Conservation (phyloP, 2,329 filamentous ascomycete genomes). For the Ceratocystis eucalypticola region DNA sequence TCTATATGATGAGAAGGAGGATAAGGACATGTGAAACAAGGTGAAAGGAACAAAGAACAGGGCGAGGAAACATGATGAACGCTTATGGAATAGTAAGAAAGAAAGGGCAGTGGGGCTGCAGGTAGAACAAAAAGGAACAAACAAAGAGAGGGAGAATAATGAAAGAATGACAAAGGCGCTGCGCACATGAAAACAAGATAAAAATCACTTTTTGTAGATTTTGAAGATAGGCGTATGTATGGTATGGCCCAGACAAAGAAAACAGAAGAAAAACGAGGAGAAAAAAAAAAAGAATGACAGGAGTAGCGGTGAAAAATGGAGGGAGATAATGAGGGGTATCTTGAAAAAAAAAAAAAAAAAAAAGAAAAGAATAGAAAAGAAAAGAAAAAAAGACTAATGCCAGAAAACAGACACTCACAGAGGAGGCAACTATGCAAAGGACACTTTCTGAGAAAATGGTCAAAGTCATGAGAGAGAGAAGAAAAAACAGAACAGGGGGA, state of each 20-base stretch:
- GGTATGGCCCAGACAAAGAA: too few species aligned
- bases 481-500: background rate
- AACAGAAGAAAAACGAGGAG: background rate
- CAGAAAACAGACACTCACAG: conserved; percentile 1
- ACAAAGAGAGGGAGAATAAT: background rate
- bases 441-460: conserved; percentile 21
- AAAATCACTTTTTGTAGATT: too few species aligned
- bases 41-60: background rate
- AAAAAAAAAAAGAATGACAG: background rate
- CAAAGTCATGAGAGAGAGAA: conserved; percentile 15
- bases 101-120: too few species aligned
- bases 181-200: background rate
- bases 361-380: conserved; percentile 15
- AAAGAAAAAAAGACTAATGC: conserved; percentile 9
- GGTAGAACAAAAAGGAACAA: too few species aligned
- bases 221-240: too few species aligned
- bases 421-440: background rate
- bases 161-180: background rate
- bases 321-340: conserved; percentile 3
- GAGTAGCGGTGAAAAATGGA: conserved; percentile 11
- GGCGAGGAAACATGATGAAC: background rate
- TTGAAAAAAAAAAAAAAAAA: conserved; percentile 14
- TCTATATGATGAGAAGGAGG: background rate
- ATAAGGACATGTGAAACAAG: background rate
- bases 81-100: too few species aligned